These are phyloP conservation scores for Pseudogymnoascus sp. DNA, from an alignment of 2,329 filamentous ascomycete species.

Conservation along the genomic window DNA sequence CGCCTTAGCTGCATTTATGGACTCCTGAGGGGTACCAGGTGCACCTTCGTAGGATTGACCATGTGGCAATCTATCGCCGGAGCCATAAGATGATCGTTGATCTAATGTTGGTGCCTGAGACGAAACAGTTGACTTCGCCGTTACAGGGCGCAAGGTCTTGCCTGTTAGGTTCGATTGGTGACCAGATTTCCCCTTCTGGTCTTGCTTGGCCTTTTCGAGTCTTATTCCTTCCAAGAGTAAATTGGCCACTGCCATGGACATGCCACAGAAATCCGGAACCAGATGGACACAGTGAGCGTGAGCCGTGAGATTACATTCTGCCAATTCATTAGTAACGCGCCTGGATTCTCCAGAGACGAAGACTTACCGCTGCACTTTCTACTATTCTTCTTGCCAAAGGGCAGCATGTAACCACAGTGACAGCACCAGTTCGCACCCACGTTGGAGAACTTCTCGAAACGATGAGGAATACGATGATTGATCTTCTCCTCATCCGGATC, in stretches of 20 bases:
- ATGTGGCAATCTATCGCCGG: slow-evolving; percentile 20
- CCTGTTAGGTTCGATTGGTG: slow-evolving; percentile 21
- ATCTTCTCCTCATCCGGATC: slow-evolving; percentile 99
- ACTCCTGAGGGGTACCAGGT: slow-evolving; percentile 40
- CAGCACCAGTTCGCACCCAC: slow-evolving; percentile 99
- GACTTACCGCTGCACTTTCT: slow-evolving; percentile 76
- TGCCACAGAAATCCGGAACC: slow-evolving; percentile 96
- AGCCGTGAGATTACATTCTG: slow-evolving; percentile 85
- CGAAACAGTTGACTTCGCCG: slow-evolving; percentile 12
- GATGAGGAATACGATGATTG: slow-evolving; percentile 97
- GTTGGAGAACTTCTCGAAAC: slow-evolving; percentile 94
- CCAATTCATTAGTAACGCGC: slow-evolving; percentile 24
- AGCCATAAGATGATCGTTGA: slow-evolving; percentile 23
- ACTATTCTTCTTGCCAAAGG: slow-evolving; percentile 90
- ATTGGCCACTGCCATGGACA: slow-evolving; percentile 97
- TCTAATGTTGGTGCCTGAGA: slow-evolving; percentile 19
- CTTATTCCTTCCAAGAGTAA: slow-evolving; percentile 84
- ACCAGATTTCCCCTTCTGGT: slow-evolving; percentile 30
- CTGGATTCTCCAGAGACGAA: slow-evolving; percentile 13
- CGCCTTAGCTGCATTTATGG: slow-evolving; percentile 55
- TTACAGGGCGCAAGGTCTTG: slow-evolving; percentile 21
- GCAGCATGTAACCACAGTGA: slow-evolving; percentile 92
- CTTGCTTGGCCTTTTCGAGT: slow-evolving; percentile 61
- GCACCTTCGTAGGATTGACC: slow-evolving; percentile 31
- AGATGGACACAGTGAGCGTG: slow-evolving; percentile 89